These are phyloP conservation scores for Phytophthora crassamura DNA, from an alignment of 352 stramenopile species.

Conservation along the genomic window DNA sequence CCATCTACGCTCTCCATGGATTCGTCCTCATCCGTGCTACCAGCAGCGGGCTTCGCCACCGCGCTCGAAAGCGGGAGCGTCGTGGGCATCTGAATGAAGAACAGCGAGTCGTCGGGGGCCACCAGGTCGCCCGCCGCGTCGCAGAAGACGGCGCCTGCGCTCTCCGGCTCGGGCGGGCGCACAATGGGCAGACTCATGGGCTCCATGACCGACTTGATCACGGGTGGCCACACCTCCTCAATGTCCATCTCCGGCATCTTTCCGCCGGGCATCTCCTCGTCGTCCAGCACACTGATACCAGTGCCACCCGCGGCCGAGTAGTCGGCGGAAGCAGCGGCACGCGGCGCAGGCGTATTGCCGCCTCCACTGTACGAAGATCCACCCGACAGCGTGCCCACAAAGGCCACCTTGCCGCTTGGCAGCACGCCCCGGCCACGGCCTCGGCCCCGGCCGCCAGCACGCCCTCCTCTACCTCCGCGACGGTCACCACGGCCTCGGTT, in stretches of 20 bases:
- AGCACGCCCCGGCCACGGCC: constrained; percentile 59
- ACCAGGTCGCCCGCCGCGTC: constrained; percentile 63
- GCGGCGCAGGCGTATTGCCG: constrained; percentile 42
- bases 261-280: constrained; percentile 62
- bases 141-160: constrained; percentile 69
- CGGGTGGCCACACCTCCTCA: constrained; percentile 81
- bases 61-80: constrained; percentile 76
- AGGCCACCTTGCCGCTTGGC: constrained; percentile 71
- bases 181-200: constrained; percentile 82
- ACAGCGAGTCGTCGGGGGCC: constrained; percentile 68
- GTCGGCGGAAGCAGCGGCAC: constrained; percentile 28
- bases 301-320: constrained; percentile 78
- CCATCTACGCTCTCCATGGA: constrained; percentile 39
- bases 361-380: constrained; percentile 79
- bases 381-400: constrained; percentile 83
- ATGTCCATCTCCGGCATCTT: constrained; percentile 63
- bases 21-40: constrained; percentile 41
- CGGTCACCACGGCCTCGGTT: constrained; percentile 53
- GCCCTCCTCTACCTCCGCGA: constrained; percentile 43
- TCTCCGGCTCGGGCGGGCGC: constrained; percentile 67
- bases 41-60: constrained; percentile 27
- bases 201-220: constrained; percentile 82
- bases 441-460: constrained; percentile 59
- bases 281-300: constrained; percentile 86
- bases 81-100: constrained; percentile 87